Evolutionary conservation across 495 filamentous ascomycete species (phyloP).

Genomic region (Pseudoneurospora amorphoporcata): DNA sequence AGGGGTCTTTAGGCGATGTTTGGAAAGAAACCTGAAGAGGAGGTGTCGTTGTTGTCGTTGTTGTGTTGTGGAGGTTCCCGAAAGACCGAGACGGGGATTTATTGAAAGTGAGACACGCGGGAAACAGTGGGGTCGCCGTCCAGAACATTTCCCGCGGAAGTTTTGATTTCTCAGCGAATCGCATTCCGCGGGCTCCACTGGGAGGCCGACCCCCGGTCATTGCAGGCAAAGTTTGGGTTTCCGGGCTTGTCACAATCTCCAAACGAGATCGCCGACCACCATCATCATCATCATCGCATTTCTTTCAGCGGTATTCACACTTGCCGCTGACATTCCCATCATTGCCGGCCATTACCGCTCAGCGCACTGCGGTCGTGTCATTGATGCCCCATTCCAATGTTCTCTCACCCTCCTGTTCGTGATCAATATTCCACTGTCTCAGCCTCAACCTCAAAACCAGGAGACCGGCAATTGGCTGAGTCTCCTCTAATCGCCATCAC

Average conservation of each 20-base stretch:
- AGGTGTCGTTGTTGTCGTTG: neutral
- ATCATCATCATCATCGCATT: neutral
- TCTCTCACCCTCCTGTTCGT: neutral
- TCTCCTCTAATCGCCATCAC: neutral
- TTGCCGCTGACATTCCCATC: neutral
- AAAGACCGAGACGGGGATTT: neutral
- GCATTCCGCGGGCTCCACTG: neutral
- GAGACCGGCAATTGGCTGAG: neutral
- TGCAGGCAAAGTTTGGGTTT: neutral
- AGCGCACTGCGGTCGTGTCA: neutral
- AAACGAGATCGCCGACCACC: neutral
- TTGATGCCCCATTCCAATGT: neutral
- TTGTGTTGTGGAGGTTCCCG: neutral
- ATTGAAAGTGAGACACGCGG: neutral
- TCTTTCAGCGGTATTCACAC: neutral
- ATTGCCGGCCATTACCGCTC: neutral
- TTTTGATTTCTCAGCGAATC: neutral
- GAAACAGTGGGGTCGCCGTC: neutral
- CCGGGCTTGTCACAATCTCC: neutral
- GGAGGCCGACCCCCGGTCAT: neutral
- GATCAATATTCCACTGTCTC: neutral
- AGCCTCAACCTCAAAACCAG: neutral
- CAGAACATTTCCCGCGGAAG: neutral
- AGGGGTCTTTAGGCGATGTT: neutral
- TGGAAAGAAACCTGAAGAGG: neutral